Evolutionary conservation across 208 protist genomes (phyloP).

Genomic region (Jaenimonas drosophilae): DNA sequence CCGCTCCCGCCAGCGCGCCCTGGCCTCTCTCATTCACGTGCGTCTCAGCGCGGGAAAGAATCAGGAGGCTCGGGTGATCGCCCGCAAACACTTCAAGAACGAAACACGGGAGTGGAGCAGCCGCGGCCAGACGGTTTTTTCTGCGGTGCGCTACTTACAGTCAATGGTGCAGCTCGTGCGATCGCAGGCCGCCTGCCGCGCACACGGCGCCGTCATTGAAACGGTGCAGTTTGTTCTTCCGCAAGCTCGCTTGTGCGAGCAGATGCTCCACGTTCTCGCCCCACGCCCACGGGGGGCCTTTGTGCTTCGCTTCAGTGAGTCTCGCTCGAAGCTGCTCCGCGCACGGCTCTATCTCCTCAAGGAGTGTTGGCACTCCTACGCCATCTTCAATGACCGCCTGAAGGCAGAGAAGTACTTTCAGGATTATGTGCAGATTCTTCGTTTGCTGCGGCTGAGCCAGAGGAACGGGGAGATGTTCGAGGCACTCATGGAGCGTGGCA

Average conservation of each 20-base stretch:
- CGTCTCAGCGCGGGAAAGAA: conserved; percentile 44
- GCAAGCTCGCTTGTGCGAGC: conserved; percentile 65
- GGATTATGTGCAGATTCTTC: conserved; percentile 41
- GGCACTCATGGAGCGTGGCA: conserved; percentile 65
- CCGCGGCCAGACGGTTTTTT: conserved; percentile 36
- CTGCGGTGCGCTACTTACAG: conserved; percentile 57
- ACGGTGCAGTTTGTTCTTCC: conserved; percentile 68
- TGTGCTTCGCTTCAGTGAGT: conserved; percentile 59
- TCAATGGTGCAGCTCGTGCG: conserved; percentile 73
- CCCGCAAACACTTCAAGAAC: conserved; percentile 58
- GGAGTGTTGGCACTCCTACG: conserved; percentile 54
- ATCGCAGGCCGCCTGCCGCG: conserved; percentile 47
- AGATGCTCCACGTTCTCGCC: conserved; percentile 49
- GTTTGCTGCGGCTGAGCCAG: conserved; percentile 16
- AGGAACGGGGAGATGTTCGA: conserved; percentile 44
- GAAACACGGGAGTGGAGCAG: conserved; percentile 60
- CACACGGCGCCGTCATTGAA: conserved; percentile 51
- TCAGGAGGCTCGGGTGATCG: conserved; percentile 38
- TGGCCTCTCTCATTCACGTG: conserved; percentile 49
- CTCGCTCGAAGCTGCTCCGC: conserved; percentile 36
- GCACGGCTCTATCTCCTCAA: conserved; percentile 41
- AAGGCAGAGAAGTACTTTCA: conserved; percentile 56
- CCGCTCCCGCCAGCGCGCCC: conserved; percentile 46
- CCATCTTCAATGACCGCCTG: conserved; percentile 32
- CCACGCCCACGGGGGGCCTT: conserved; percentile 24